A percentile compares a stretch with the other conserved stretches of the same genome.
Conservation (phyloP, 129 eudicot genomes). For the Deinandra increscens region DNA sequence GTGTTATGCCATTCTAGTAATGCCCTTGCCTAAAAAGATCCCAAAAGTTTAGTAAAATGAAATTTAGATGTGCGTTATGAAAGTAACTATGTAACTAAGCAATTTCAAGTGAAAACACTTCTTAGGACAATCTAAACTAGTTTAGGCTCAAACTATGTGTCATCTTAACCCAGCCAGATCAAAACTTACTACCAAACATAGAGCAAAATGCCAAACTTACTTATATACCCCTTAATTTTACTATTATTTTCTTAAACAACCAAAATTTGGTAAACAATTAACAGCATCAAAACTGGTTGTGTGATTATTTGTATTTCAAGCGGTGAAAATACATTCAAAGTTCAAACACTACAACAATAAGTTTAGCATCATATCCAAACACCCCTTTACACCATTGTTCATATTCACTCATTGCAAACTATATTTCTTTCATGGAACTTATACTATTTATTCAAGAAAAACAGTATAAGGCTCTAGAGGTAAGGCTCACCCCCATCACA, state of each 20-base stretch:
- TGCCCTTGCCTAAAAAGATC: constrained; percentile 63
- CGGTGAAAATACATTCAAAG: background rate
- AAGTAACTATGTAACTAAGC: constrained; percentile 2
- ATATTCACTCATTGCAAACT: background rate
- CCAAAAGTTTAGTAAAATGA: constrained; percentile 8
- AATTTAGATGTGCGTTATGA: background rate
- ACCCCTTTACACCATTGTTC: background rate
- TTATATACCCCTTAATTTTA: background rate
- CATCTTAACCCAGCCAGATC: background rate
- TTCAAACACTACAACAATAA: background rate
- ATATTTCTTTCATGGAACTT: background rate
- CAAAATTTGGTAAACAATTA: background rate
- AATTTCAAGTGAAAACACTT: background rate
- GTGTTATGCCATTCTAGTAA: constrained; percentile 73
- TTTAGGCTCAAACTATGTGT: background rate
- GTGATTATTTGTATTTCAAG: background rate
- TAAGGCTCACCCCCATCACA: too few relatives aligned
- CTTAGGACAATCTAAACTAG: background rate
- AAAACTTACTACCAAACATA: background rate
- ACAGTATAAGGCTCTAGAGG: too few relatives aligned
- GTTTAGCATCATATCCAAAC: background rate
- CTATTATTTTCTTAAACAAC: background rate
- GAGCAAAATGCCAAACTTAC: background rate
- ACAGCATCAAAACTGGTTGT: background rate
- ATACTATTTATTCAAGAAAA: background rate